Evolutionary conservation across 2,329 filamentous ascomycete genomes (phyloP).

Genomic region (Saccharata proteae): DNA sequence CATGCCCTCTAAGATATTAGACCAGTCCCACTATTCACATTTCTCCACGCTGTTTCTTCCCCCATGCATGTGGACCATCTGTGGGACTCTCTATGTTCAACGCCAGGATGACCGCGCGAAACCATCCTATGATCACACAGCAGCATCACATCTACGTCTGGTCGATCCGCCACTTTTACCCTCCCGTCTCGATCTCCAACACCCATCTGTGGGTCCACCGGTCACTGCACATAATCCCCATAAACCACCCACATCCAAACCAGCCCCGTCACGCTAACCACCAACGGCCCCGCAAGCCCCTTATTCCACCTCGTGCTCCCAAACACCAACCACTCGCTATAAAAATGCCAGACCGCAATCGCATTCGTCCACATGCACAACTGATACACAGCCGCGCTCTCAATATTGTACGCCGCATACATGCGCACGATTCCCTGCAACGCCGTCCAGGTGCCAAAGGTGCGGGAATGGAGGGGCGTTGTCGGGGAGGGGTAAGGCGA

Average conservation of each 20-base stretch:
- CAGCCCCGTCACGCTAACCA: conserved; percentile 43
- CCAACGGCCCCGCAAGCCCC: conserved; percentile 46
- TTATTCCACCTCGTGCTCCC: conserved; percentile 57
- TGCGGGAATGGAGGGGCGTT: conserved; percentile 62
- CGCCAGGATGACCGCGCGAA: not conserved
- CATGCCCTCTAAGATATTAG: too few relatives aligned
- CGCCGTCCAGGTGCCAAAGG: conserved; percentile 83
- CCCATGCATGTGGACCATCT: not conserved
- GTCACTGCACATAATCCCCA: conserved; percentile 49
- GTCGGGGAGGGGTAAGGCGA: conserved; percentile 36
- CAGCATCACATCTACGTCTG: too few relatives aligned
- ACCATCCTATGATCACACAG: too few relatives aligned
- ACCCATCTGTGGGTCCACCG: not conserved
- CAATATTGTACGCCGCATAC: conserved; percentile 75
- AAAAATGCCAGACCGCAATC: conserved; percentile 66
- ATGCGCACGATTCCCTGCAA: conserved; percentile 64
- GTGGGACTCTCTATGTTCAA: not conserved
- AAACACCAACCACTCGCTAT: conserved; percentile 69
- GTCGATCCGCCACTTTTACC: too few relatives aligned
- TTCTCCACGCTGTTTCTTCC: not conserved
- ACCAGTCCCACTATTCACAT: conserved; percentile 3
- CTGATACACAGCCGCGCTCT: conserved; percentile 61
- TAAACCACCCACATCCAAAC: conserved; percentile 57
- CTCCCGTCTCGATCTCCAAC: not conserved
- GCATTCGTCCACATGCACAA: conserved; percentile 72